Evolutionary conservation across 1,284 basidiomycete species (phyloP).

Genomic region (Pseudozyma thailandica): DNA sequence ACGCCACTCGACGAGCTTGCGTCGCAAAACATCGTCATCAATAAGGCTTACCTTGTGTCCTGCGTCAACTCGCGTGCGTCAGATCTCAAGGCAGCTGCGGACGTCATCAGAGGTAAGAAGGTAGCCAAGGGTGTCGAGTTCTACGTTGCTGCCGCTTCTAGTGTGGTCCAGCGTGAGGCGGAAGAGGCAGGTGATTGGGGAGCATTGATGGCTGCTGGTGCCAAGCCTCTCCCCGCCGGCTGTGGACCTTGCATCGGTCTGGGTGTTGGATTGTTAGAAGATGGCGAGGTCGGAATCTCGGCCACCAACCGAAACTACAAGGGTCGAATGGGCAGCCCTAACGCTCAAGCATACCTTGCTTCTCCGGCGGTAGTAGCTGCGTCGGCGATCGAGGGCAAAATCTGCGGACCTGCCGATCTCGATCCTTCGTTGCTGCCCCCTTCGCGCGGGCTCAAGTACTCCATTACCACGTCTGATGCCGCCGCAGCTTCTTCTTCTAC

Average conservation of each 20-base stretch:
- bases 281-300: constrained; percentile 94
- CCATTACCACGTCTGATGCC: constrained; percentile 66
- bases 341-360: constrained; percentile 93
- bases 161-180: constrained; percentile 87
- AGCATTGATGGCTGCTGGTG: constrained; percentile 83
- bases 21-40: constrained; percentile 80
- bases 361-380: constrained; percentile 97
- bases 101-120: constrained; percentile 84
- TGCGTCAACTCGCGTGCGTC: constrained; percentile 98
- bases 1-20: constrained; percentile 87
- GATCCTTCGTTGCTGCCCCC: constrained; percentile 74
- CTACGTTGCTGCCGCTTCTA: constrained; percentile 95
- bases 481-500: constrained; percentile 48
- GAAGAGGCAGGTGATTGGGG: constrained; percentile 90
- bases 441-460: constrained; percentile 69
- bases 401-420: constrained; percentile 80
- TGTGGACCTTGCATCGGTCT: constrained; percentile 98
- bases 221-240: constrained; percentile 90
- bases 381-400: constrained; percentile 89
- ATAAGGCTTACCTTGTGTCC: constrained; percentile 98
- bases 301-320: constrained; percentile 99
- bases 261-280: constrained; percentile 89
- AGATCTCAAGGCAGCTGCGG: constrained; percentile 90
- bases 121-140: constrained; percentile 90
- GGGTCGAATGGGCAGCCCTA: constrained; percentile 95